Evolutionary conservation across 371 early-diverging fungal species (phyloP).

Genomic region (Phascolomyces articulosus): DNA sequence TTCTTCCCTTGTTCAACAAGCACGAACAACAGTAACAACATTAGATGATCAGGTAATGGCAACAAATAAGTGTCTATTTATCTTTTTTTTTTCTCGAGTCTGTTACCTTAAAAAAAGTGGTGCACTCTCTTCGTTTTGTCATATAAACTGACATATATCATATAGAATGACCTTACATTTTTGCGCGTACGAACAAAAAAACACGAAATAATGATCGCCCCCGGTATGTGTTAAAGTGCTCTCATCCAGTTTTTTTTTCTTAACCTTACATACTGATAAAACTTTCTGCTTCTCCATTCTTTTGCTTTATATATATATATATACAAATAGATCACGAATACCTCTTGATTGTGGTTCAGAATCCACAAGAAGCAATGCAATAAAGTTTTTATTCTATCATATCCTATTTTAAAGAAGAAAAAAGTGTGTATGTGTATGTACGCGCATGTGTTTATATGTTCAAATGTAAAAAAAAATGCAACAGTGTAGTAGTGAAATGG

Average conservation of each 20-base stretch:
- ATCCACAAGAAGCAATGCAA: slow-evolving; percentile 59
- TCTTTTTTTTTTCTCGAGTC: no score
- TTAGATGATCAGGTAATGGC: slow-evolving; percentile 48
- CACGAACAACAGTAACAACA: slow-evolving; percentile 33
- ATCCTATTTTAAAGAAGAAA: background rate
- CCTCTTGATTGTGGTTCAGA: slow-evolving; percentile 87
- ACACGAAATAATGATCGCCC: slow-evolving; percentile 95
- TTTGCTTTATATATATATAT: background rate
- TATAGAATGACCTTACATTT: slow-evolving; percentile 91
- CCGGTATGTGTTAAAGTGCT: slow-evolving; percentile 54
- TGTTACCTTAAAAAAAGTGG: slow-evolving; percentile 2
- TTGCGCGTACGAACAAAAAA: slow-evolving; percentile 90
- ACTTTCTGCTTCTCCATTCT: background rate
- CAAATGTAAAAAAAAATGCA: no score
- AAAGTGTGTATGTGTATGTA: background rate
- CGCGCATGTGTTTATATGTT: no score
- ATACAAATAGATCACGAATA: slow-evolving; percentile 78
- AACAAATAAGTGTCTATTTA: no score
- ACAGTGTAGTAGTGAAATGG: no score
- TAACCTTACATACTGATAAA: background rate
- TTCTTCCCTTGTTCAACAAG: slow-evolving; percentile 38
- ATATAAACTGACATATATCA: background rate
- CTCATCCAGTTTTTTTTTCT: background rate
- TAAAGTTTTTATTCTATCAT: slow-evolving; percentile 2
- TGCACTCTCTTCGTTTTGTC: background rate